These are phyloP conservation scores for Amanita jacksonii DNA, from an alignment of 768 basidiomycete species.

Conservation along the genomic window DNA sequence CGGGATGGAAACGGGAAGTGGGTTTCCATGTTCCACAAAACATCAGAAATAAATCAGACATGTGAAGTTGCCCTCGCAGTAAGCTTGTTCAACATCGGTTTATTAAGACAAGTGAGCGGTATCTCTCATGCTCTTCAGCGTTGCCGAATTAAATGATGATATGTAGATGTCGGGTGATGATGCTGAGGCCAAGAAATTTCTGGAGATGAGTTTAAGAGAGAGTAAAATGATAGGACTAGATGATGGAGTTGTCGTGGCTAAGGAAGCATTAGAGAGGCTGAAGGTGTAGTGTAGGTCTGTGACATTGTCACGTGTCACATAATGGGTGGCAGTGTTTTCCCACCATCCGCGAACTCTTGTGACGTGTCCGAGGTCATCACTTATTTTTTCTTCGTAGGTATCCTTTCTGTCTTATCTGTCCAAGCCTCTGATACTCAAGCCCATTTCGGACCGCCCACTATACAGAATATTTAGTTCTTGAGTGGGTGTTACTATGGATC, in stretches of 20 bases:
- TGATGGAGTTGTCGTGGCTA: constrained; percentile 22
- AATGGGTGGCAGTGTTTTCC: background rate
- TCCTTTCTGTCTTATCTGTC: background rate
- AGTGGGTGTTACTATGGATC: constrained; percentile 50
- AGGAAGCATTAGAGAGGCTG: constrained; percentile 19
- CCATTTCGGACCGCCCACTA: background rate
- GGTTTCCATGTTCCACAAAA: constrained; percentile 8
- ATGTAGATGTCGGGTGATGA: constrained; percentile 32
- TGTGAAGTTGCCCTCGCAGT: constrained; percentile 52
- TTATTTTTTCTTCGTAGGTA: background rate
- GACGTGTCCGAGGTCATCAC: constrained; percentile 6
- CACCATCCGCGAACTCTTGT: background rate
- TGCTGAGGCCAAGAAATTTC: constrained; percentile 23
- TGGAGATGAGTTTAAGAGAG: constrained; percentile 25
- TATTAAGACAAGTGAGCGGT: constrained; percentile 35
- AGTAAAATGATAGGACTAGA: constrained; percentile 27
- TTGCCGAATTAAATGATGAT: background rate
- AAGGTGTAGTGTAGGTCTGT: constrained; percentile 5
- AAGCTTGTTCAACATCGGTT: constrained; percentile 52
- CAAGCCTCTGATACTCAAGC: background rate
- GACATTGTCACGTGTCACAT: background rate
- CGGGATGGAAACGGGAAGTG: constrained; percentile 16
- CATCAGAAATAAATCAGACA: constrained; percentile 22
- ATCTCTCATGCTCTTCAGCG: background rate
- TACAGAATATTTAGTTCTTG: background rate